Base-by-base conservation (phyloP, 2,329 filamentous ascomycete genomes). In the Delphinella strobiligena region DNA sequence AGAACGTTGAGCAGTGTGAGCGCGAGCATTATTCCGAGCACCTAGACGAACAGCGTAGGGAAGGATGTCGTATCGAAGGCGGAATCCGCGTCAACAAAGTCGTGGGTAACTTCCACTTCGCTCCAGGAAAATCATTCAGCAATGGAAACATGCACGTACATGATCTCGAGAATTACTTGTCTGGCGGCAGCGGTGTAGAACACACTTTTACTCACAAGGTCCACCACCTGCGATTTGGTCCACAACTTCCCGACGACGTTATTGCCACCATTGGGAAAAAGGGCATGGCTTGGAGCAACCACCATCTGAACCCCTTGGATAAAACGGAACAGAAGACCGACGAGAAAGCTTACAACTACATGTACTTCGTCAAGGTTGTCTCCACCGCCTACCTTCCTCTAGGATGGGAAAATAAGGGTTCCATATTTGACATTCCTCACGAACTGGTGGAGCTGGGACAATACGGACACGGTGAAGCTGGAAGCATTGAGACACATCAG, bases 281-380 rank as follows among this genome's bases (percentile, higher is more conserved):
- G 53, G 59, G 61, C 8, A 68, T 64, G 55, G 72, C 67, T 44
- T 94, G 85, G 85, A 86, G 82, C 9, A 88, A 86, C 61, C 84
- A 94, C 63, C 87, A 96, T 61, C 63, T 85, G 50, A 95, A 96
- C 62, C 91, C 91, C 4, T 75, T 98, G 4, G 93, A 98, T 55
- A 71, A 74, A 38, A 83, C 81, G 3, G 67, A 73, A 47, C 87
- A 96, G 67, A 64, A 71, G 38, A 93, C 86, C 2, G 67, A 74
- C 27, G 87, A 95, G 54, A 75, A 85, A 50, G 82, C 82, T 48
- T 95, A 74, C 71, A 98, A 95, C 68, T 98, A 80, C 62, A 94
- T 96, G 86, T 98, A 98, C 69, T 98, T 98, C 62, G 73, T 98
- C 63, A 98, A 98, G 71, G 91, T 98, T 42, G 91, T 98, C 22